These are phyloP conservation scores for Aurantiochytrium sp. DNA, from an alignment of 108 stramenopile genomes.

Conservation along the genomic window DNA sequence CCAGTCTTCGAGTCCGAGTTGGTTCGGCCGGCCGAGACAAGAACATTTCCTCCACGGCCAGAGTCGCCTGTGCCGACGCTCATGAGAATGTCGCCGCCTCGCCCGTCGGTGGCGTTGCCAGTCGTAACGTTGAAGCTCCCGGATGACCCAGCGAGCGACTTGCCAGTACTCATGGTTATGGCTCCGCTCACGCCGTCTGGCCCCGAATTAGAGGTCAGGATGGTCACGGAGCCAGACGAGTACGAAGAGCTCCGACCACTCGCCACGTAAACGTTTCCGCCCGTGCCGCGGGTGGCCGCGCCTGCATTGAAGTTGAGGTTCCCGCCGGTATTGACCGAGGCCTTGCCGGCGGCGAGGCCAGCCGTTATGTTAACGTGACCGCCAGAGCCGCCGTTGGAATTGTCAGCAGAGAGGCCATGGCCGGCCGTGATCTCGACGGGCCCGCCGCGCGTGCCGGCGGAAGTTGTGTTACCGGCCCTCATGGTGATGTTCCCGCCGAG, in stretches of 20 bases:
- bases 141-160: slow-evolving; percentile 29
- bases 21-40: not conserved
- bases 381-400: slow-evolving; percentile 42
- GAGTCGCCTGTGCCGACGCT: slow-evolving; percentile 35
- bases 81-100: slow-evolving; percentile 16
- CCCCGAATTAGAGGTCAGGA: slow-evolving; percentile 41
- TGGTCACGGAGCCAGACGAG: slow-evolving; percentile 34
- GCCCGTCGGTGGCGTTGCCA: slow-evolving; percentile 39
- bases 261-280: slow-evolving; percentile 29
- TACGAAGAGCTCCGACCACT: slow-evolving; percentile 30
- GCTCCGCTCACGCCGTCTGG: slow-evolving; percentile 35
- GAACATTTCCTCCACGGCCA: slow-evolving; percentile 22
- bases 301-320: slow-evolving; percentile 40
- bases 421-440: slow-evolving; percentile 41
- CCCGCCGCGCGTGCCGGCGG: slow-evolving; percentile 31
- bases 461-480: slow-evolving; percentile 36
- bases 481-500: slow-evolving; percentile 42
- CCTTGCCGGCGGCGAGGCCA: slow-evolving; percentile 43
- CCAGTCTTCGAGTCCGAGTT: not conserved
- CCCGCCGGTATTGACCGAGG: slow-evolving; percentile 39
- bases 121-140: slow-evolving; percentile 36
- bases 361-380: slow-evolving; percentile 46
- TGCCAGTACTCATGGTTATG: slow-evolving; percentile 40
- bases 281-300: slow-evolving; percentile 21
- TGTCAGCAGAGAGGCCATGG: slow-evolving; percentile 20